Evolutionary conservation across 306 rosid species (phyloP).

Genomic region (Inga laurina): DNA sequence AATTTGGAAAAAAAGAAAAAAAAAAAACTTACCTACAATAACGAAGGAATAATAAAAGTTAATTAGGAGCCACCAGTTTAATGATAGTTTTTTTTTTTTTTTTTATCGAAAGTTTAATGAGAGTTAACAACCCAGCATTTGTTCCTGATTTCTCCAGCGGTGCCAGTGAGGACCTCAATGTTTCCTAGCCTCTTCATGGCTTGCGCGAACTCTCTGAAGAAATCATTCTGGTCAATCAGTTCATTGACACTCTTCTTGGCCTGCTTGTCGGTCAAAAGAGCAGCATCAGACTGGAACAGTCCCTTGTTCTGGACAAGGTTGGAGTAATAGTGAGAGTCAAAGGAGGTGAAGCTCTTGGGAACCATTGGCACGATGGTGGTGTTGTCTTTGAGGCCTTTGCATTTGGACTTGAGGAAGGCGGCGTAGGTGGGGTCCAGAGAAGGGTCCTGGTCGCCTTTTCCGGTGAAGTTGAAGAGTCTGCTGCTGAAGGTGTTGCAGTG

Average conservation of each 20-base stretch:
- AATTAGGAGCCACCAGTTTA: background rate
- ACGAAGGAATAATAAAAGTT: background rate
- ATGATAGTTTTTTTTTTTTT: too few species aligned
- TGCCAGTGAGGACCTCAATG: constrained; percentile 46
- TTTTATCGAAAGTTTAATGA: too few species aligned
- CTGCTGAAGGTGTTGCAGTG: constrained; percentile 49
- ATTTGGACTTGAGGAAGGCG: constrained; percentile 29
- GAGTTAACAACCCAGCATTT: constrained; percentile 42
- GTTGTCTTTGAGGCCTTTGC: constrained; percentile 33
- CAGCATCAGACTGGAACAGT: constrained; percentile 61
- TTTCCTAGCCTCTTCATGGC: constrained; percentile 67
- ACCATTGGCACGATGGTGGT: constrained; percentile 48
- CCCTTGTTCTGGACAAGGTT: constrained; percentile 43
- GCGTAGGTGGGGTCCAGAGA: constrained; percentile 49
- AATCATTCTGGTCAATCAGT: constrained; percentile 31
- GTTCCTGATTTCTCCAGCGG: constrained; percentile 59
- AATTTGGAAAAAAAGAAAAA: too few species aligned
- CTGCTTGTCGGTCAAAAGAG: constrained; percentile 40
- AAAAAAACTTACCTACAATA: too few species aligned
- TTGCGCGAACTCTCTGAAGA: constrained; percentile 39
- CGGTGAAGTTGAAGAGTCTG: constrained; percentile 63
- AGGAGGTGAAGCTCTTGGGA: constrained; percentile 32
- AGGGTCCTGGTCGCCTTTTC: constrained; percentile 68
- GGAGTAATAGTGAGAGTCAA: constrained; percentile 46
- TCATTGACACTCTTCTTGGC: constrained; percentile 18